Base-by-base conservation (phyloP, 805 yeast species). In the Candida easanensis region DNA sequence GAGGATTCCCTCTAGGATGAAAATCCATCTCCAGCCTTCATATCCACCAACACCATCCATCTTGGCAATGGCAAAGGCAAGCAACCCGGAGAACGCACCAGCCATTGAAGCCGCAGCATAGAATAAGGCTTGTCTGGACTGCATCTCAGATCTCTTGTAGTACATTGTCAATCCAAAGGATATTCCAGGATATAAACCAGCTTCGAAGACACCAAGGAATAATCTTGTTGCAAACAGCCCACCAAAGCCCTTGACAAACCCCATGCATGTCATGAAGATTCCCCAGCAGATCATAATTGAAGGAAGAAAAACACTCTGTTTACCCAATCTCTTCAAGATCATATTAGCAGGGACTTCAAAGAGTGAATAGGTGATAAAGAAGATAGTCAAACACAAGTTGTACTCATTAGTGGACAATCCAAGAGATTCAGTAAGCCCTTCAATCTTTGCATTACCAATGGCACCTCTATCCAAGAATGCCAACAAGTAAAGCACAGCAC, bases 71-170 rank as follows among this genome's bases (percentile, higher is more conserved):
- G 42, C 51, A 42, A 52, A 55, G 4, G 62, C 57, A n/a, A 59
- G 26, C 15, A 57, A 36, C 1, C 60, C 63, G 13, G 56, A 41
- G 13, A 59, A 33, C 10, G 58, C 53, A 18, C 53, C 53, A 17
- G 62, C 48, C 23, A 61, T 38, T 30, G 54, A 49, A 7, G 61
- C 60, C 5, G 51, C 48, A 10, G 49, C 51, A 33, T 50, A 54
- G 39, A 58, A 51, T 28, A 55, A 41, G 3, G 61, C 57, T 34
- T 52, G 51, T 43, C 63, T 52, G 13, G 48, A 39, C 4, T 53
- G 51, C 25, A 56, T 34, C 39, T 57, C 58, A 23, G 48, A 49
- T 17, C 56, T 53, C 36, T 47, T 49, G 33, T 57, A 54, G 55
- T 56, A 59, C 41, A 51, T 53, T 1, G 58, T 43, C 31, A 60